Percentiles rank a stretch among this genome's conserved stretches.
Conservation (phyloP, 257 asterid genomes). For the Scutellaria galericulata region DNA sequence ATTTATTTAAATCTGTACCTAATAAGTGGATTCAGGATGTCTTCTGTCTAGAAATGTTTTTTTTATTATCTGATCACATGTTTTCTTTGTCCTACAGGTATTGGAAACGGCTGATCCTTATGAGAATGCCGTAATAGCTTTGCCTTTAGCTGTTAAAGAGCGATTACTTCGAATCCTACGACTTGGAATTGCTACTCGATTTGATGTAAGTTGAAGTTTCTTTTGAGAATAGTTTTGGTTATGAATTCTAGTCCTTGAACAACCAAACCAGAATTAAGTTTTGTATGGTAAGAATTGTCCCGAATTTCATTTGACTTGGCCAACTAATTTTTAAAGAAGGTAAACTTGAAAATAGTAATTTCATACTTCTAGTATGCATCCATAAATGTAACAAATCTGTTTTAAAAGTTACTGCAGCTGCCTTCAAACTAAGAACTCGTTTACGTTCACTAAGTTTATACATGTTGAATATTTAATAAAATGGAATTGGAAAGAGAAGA, state of each 20-base stretch:
- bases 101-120: constrained; percentile 67
- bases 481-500: constrained; percentile 14
- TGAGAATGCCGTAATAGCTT: constrained; percentile 78
- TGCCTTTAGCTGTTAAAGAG: constrained; percentile 78
- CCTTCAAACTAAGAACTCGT: constrained; percentile 9
- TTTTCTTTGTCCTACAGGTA: constrained; percentile 46
- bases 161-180: constrained; percentile 87
- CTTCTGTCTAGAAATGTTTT: not conserved
- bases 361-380: not conserved
- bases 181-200: constrained; percentile 85
- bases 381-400: not conserved
- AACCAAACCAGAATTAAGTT: not conserved
- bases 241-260: constrained; percentile 27
- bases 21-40: too few relatives aligned
- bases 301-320: constrained; percentile 5
- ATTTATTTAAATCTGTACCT: too few relatives aligned
- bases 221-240: constrained; percentile 22
- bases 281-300: constrained; percentile 4
- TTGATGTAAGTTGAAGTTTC: constrained; percentile 69
- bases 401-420: not conserved
- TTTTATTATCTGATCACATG: constrained; percentile 20
- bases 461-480: not conserved
- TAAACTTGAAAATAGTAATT: constrained; percentile 1
- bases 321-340: constrained; percentile 8
- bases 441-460: not conserved